phyloP scores from a whole-genome alignment of 2,329 filamentous ascomycete species.

The Verticillium albo-atrum region DNA sequence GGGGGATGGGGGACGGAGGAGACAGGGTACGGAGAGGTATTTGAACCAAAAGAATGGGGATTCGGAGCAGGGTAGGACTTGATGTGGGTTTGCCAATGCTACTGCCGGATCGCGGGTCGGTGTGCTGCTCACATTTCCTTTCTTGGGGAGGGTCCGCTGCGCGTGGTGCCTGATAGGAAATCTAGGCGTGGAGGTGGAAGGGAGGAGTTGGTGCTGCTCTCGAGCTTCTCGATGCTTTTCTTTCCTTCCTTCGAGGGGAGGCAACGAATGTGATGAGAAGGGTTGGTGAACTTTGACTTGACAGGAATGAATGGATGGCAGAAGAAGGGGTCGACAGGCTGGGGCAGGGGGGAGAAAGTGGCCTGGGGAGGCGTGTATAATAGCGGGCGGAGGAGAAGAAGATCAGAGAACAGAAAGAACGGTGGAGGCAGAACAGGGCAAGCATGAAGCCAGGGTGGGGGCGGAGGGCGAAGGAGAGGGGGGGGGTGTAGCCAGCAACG shows the following conservation, averaged over 20 bases:
- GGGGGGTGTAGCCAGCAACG: constrained; percentile 4
- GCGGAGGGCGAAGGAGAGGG: constrained; percentile 1
- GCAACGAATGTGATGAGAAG: not conserved
- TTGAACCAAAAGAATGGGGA: constrained; percentile 28
- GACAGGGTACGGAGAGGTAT: constrained; percentile 22
- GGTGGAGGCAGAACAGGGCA: not conserved
- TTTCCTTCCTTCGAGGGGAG: not conserved
- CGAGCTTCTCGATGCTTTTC: not conserved
- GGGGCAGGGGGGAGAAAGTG: not conserved
- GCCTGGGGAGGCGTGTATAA: not conserved
- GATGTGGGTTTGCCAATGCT: constrained; percentile 24
- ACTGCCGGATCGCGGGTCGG: not conserved
- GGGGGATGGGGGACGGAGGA: constrained; percentile 15
- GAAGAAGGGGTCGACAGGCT: not conserved
- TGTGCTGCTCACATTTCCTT: not conserved
- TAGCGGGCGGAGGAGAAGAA: not conserved
- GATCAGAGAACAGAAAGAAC: not conserved
- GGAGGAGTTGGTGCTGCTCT: not conserved
- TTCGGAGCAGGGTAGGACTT: constrained; percentile 25
- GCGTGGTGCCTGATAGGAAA: not conserved
- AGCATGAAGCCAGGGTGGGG: not conserved
- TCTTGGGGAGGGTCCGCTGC: not conserved
- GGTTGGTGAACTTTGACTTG: not conserved
- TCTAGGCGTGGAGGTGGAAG: not conserved
- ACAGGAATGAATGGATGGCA: not conserved